Evolutionary conservation across 78 protist genomes (phyloP).

Genomic region (Speleostelium caveatum): DNA sequence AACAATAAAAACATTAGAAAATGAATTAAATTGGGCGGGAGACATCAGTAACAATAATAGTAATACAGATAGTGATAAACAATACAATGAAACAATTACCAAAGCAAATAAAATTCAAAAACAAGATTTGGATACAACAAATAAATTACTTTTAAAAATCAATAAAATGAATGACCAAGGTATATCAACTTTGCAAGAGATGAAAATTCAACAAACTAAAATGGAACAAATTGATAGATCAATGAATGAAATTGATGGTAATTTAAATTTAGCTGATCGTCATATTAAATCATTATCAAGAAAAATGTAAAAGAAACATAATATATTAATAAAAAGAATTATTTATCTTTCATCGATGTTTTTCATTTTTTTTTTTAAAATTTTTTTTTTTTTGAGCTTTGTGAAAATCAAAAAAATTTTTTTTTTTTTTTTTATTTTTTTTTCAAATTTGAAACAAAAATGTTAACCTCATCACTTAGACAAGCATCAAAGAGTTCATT

Average conservation of each 20-base stretch:
- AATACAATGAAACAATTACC: conserved; percentile 36
- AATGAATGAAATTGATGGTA: conserved; percentile 78
- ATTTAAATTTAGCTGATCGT: conserved; percentile 75
- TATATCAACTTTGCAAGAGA: conserved; percentile 41
- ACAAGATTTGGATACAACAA: conserved; percentile 31
- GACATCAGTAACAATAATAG: background rate
- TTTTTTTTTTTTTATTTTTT: too few relatives aligned
- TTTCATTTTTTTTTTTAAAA: too few relatives aligned
- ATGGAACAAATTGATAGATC: conserved; percentile 41
- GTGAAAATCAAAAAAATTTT: too few relatives aligned
- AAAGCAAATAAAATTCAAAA: conserved; percentile 58
- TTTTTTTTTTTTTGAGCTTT: too few relatives aligned
- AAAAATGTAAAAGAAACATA: too few relatives aligned
- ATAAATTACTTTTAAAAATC: conserved; percentile 6
- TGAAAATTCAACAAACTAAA: conserved; percentile 49
- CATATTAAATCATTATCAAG: conserved; percentile 86
- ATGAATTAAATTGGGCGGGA: conserved; percentile 67
- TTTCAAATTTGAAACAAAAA: background rate
- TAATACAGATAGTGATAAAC: background rate
- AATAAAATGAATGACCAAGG: conserved; percentile 27
- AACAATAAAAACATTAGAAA: conserved; percentile 40
- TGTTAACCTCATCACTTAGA: too few relatives aligned
- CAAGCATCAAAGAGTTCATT: background rate
- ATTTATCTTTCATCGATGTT: too few relatives aligned
- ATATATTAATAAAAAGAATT: too few relatives aligned